These are phyloP conservation scores for Penicillium goetzii DNA, from an alignment of 495 filamentous ascomycete genomes.

Conservation along the genomic window DNA sequence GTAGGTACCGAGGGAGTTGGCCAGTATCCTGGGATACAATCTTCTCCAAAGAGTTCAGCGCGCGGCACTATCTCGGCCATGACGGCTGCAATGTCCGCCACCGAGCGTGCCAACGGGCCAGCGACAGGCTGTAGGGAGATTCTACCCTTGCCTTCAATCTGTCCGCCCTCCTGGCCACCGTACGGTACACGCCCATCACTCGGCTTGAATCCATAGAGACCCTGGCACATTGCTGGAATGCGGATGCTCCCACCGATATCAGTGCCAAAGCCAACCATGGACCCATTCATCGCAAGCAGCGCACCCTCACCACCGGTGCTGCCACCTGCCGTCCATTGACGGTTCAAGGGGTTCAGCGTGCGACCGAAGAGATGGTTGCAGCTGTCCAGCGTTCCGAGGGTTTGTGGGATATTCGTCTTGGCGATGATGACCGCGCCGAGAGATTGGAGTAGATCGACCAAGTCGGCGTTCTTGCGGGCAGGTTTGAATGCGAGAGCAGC, in stretches of 20 bases:
- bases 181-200: constrained; percentile 59
- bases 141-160: constrained; percentile 41
- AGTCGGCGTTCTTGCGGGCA: constrained; percentile 46
- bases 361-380: constrained; percentile 58
- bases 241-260: constrained; percentile 67
- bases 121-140: constrained; percentile 52
- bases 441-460: constrained; percentile 44
- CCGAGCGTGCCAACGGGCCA: constrained; percentile 52
- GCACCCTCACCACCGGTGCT: constrained; percentile 71
- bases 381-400: constrained; percentile 46
- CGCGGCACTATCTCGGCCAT: constrained; percentile 55
- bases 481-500: constrained; percentile 56
- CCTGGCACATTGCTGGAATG: constrained; percentile 62
- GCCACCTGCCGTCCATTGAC: constrained; percentile 59
- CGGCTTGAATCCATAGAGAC: constrained; percentile 64
- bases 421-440: constrained; percentile 61
- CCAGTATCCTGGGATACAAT: constrained; percentile 57
- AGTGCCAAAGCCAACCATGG: constrained; percentile 68
- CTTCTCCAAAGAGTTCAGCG: constrained; percentile 50
- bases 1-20: constrained; percentile 29
- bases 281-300: constrained; percentile 63
- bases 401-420: constrained; percentile 70
- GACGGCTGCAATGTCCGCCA: constrained; percentile 51
- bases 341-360: constrained; percentile 66
- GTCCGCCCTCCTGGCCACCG: constrained; percentile 50